A percentile compares a stretch with the other conserved stretches of the same genome.
Evolutionary conservation across 305 asterid species (phyloP).

Genomic region (Solanum hybrid): DNA sequence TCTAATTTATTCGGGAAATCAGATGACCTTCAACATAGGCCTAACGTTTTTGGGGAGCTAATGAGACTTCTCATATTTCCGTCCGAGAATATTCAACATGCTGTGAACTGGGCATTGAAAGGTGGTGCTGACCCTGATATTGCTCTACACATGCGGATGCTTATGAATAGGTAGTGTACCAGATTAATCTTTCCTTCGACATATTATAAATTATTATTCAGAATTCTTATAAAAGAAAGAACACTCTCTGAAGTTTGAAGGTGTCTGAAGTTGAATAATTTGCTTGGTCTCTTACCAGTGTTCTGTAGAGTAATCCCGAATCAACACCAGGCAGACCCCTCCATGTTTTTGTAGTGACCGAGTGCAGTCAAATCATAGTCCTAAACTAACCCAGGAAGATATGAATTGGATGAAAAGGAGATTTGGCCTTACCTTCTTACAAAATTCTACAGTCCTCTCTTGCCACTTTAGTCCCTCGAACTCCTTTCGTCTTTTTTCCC

Average conservation of each 20-base stretch:
- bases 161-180: slow-evolving; percentile 67
- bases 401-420: background rate
- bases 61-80: slow-evolving; percentile 84
- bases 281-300: background rate
- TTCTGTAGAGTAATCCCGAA: background rate
- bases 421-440: background rate
- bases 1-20: slow-evolving; percentile 67
- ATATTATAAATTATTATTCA: background rate
- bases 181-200: background rate
- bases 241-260: background rate
- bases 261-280: background rate
- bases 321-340: too few relatives aligned
- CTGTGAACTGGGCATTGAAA: slow-evolving; percentile 64
- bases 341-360: background rate
- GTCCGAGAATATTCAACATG: slow-evolving; percentile 51
- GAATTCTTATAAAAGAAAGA: background rate
- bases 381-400: background rate
- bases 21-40: slow-evolving; percentile 56
- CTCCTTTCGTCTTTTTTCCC: background rate
- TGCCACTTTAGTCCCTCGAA: background rate
- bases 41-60: slow-evolving; percentile 92
- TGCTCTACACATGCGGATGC: slow-evolving; percentile 94
- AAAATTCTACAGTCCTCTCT: background rate
- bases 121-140: slow-evolving; percentile 78
- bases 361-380: background rate